Percentiles rank a stretch among this genome's conserved stretches.
Evolutionary conservation across 768 basidiomycete genomes (phyloP).

Genomic region (Chalciporus chontae): DNA sequence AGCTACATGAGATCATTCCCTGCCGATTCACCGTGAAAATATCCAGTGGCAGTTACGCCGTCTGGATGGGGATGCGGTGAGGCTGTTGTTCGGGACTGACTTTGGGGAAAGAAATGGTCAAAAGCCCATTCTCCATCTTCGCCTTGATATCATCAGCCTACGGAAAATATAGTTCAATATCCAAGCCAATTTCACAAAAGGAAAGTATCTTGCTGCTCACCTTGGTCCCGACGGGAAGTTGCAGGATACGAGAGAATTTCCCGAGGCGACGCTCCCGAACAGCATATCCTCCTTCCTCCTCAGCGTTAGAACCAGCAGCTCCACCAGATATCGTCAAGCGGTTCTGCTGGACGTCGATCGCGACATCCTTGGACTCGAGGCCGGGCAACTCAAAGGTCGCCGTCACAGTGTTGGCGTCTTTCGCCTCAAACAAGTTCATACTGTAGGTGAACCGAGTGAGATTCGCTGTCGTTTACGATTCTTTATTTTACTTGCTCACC

Average conservation of each 20-base stretch:
- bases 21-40: neutral
- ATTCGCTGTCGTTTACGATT: neutral
- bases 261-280: conserved; percentile 44
- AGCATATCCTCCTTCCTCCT: conserved; percentile 37
- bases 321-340: conserved; percentile 46
- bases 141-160: conserved; percentile 48
- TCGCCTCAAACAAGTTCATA: conserved; percentile 45
- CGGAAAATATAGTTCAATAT: neutral
- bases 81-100: conserved; percentile 36
- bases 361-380: conserved; percentile 45
- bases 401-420: conserved; percentile 40
- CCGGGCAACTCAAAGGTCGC: conserved; percentile 54
- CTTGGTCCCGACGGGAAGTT: conserved; percentile 47
- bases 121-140: conserved; percentile 43
- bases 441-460: conserved; percentile 9
- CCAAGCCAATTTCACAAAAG: neutral
- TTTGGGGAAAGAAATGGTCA: conserved; percentile 49
- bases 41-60: neutral
- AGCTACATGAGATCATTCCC: neutral
- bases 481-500: neutral
- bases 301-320: conserved; percentile 31
- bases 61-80: conserved; percentile 34
- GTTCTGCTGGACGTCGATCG: conserved; percentile 43
- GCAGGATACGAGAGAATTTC: conserved; percentile 43
- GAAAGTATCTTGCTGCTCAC: conserved; percentile 19